Evolutionary conservation across 169 alveolate genomes (phyloP), one percentile per base, ranked within the genome.

Genomic region (Cytauxzoon felis): DNA sequence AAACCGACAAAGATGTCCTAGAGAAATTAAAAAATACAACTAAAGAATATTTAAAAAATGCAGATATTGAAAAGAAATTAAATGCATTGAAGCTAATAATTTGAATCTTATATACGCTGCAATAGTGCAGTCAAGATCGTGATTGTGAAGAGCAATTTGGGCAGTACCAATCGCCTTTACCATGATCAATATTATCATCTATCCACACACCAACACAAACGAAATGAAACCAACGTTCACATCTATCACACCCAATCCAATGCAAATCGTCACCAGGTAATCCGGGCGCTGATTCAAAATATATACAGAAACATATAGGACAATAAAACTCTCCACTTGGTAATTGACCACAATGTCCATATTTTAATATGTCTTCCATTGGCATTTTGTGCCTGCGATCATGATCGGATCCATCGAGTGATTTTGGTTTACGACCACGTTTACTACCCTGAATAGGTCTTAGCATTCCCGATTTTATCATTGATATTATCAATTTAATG

Each of bases 221-320:
- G 71, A 80, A 80, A 64, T 85, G 91, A 63, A 60, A 85, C 91
- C 91, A 85, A 43, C 82, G 73, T 57, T 85, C 89, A 61, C 91
- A 85, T 61, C 78, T 78, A 71, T 85, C 91, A 70, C 91, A 85
- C 26, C 91, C 91, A 26, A 85, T 85, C 91, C 91, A 85, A 41
- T 85, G 87, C 47, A 85, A 70, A 6, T 84, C 91, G 54, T 85
- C 91, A n/a, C 89, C 91, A 19, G 91, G 91, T 49, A 84, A 54
- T 9, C 91, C 91, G 21, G 87, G 89, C 64, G 87, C 70, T 34
- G 71, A 68, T 66, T 85, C 91, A 58, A 76, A 83, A 58, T 85
- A 85, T 27, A 79, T 58, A 34, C 76, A 80, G 54, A 80, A 80
- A 50, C 91, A 85, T 16, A 85, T 76, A 11, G 91, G 91, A 26